Percentiles rank a stretch among this genome's conserved stretches.
Conservation (phyloP, 2,329 filamentous ascomycete genomes). For the Trichoderma aggressivum region DNA sequence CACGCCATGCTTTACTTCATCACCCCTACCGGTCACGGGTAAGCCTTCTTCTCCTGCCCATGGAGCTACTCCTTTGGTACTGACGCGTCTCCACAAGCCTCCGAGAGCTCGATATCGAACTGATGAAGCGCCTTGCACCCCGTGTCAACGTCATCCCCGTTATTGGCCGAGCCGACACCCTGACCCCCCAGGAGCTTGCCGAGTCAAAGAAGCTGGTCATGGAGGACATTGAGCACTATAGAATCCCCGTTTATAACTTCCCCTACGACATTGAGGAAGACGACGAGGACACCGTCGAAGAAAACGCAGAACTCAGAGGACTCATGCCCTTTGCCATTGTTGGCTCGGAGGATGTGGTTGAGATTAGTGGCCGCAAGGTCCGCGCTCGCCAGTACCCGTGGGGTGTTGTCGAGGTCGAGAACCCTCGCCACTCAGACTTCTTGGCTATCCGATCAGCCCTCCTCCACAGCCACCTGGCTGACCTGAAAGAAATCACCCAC, state of each 20-base stretch:
- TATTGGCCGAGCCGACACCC: slow-evolving; percentile 95
- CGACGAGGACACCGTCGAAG: slow-evolving; percentile 97
- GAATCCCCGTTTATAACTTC: slow-evolving; percentile 99
- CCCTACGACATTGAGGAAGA: slow-evolving; percentile 99
- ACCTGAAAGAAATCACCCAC: slow-evolving; percentile 99
- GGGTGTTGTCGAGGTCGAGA: slow-evolving; percentile 98
- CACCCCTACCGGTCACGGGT: slow-evolving; percentile 94
- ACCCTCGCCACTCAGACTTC: slow-evolving; percentile 98
- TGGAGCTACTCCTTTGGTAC: not conserved
- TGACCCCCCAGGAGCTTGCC: slow-evolving; percentile 92
- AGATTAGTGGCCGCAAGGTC: slow-evolving; percentile 88
- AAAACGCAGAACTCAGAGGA: slow-evolving; percentile 94
- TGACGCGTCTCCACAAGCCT: slow-evolving; percentile 55
- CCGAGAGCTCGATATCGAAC: slow-evolving; percentile 96
- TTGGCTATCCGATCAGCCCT: slow-evolving; percentile 94
- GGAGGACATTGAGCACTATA: slow-evolving; percentile 99
- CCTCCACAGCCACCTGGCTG: slow-evolving; percentile 94
- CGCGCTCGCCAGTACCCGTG: slow-evolving; percentile 97
- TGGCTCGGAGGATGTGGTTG: slow-evolving; percentile 90
- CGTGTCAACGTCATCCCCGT: slow-evolving; percentile 99
- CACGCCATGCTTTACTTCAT: slow-evolving; percentile 99
- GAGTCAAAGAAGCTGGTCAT: slow-evolving; percentile 99
- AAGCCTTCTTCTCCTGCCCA: slow-evolving; percentile 33
- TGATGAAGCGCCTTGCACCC: slow-evolving; percentile 98
- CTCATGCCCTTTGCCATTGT: slow-evolving; percentile 99